Percentiles rank a stretch among this genome's conserved stretches.
Evolutionary conservation across 2,329 filamentous ascomycete genomes (phyloP).

Genomic region (Diaporthe ampelina): DNA sequence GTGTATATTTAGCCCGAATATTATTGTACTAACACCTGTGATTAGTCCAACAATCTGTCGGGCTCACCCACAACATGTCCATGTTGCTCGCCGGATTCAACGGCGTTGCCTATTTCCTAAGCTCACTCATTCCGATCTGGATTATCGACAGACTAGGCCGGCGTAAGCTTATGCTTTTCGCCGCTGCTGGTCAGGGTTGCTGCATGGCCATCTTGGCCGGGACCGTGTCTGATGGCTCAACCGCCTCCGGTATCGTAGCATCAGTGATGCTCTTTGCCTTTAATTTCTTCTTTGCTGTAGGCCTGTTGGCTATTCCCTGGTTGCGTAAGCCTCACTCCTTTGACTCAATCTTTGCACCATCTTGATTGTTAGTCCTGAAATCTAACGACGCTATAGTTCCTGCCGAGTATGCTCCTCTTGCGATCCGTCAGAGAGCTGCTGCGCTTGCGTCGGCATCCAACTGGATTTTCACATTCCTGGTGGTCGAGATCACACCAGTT

Average conservation of each 20-base stretch:
- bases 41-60: conserved; percentile 52
- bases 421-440: conserved; percentile 55
- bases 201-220: conserved; percentile 47
- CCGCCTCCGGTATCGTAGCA: conserved; percentile 44
- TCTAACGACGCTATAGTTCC: conserved; percentile 47
- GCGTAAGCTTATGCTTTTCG: conserved; percentile 47
- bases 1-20: conserved; percentile 44
- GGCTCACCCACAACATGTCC: conserved; percentile 67
- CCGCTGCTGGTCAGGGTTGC: conserved; percentile 46
- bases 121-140: conserved; percentile 72
- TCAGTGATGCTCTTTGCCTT: conserved; percentile 48
- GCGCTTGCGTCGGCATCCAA: conserved; percentile 56
- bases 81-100: conserved; percentile 70
- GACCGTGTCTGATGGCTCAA: conserved; percentile 45
- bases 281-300: conserved; percentile 49
- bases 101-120: conserved; percentile 63
- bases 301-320: conserved; percentile 48
- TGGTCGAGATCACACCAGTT: conserved; percentile 42
- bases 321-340: conserved; percentile 39
- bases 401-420: conserved; percentile 58
- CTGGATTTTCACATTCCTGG: conserved; percentile 45
- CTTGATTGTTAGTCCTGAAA: background rate
- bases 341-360: background rate
- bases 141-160: conserved; percentile 74
- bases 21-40: conserved; percentile 46